Evolutionary conservation across 1,284 basidiomycete species (phyloP), one percentile per base, ranked within the genome.

Genomic region (Cystobasidium sp.): DNA sequence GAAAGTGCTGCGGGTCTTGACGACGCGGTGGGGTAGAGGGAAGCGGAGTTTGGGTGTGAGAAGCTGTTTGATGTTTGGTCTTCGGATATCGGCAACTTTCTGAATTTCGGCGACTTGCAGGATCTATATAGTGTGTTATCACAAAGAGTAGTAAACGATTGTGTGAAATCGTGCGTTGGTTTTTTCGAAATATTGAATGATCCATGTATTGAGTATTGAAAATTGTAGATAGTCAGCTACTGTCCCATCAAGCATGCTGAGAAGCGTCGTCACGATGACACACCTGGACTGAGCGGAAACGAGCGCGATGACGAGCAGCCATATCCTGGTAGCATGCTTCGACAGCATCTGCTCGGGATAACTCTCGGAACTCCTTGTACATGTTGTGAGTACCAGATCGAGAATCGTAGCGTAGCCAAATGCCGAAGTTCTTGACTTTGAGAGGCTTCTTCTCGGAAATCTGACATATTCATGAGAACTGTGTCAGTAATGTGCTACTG

Each of bases 361-460:
- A 89, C 80, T 97, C 96, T 82, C 95, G 93, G 92, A 93, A 98
- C 87, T 99, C 96, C 84, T 88, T 87, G 86, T 87, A 87, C 86
- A 87, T 86, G 78, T 97, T 97, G 89, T 97, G 94, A 74, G 95
- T 97, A 78, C 94, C 94, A 64, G 93, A 96, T 81, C 94, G 93
- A 74, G 94, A 97, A 86, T 97, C 96, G 86, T 99, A 99, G 80
- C 97, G 93, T 84, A 99, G 86, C 96, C 96, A 99, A 86, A 99
- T 93, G 81, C 94, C 97, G 83, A 99, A 98, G 91, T 97, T 98
- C 90, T 99, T 99, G 84, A 97, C 92, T 87, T 96, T 95, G 84
- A 95, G 84, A 49, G 97, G 96, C 85, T 91, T 93, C 88, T 93
- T 94, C 87, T 99, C 96, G 81, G 90, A 88, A 83, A 97, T 96